Evolutionary conservation across 805 yeast species (phyloP).

Genomic region (Myxozyma neotropica): DNA sequence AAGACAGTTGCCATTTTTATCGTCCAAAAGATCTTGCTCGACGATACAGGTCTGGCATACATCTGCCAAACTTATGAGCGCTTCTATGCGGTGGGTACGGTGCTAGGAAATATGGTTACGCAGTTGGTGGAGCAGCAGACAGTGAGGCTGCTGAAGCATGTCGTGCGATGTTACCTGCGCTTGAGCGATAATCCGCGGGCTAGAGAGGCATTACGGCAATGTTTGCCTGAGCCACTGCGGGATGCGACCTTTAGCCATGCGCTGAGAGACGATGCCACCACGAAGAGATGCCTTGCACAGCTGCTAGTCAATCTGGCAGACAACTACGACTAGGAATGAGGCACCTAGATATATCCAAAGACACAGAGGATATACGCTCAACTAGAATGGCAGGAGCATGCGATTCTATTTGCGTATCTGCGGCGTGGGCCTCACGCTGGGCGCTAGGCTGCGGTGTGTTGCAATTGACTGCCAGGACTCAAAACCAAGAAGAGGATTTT

Average conservation of each 20-base stretch:
- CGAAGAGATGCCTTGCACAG: conserved; percentile 85
- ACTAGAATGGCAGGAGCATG: no score
- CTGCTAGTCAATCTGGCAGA: conserved; percentile 68
- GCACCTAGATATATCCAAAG: no score
- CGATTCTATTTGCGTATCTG: no score
- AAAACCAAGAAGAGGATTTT: no score
- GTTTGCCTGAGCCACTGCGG: conserved; percentile 82
- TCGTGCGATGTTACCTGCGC: conserved; percentile 89
- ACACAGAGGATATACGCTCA: no score
- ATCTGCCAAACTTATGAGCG: conserved; percentile 95
- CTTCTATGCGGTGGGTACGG: conserved; percentile 90
- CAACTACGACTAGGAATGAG: conserved; percentile 28
- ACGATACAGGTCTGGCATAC: conserved; percentile 87
- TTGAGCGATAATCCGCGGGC: conserved; percentile 90
- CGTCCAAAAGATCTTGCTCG: conserved; percentile 87
- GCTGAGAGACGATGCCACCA: conserved; percentile 82
- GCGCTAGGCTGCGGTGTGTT: no score
- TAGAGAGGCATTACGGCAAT: conserved; percentile 77
- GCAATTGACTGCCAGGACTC: no score
- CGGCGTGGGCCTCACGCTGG: no score
- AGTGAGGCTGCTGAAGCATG: conserved; percentile 85
- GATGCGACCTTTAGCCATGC: conserved; percentile 82
- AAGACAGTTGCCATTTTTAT: conserved; percentile 97
- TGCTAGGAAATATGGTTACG: conserved; percentile 82
- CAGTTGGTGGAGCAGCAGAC: conserved; percentile 77